Percentiles rank a stretch among this genome's conserved stretches.
These are phyloP conservation scores for Phytopythium helicoides DNA, from an alignment of 352 stramenopile species.

Conservation along the genomic window DNA sequence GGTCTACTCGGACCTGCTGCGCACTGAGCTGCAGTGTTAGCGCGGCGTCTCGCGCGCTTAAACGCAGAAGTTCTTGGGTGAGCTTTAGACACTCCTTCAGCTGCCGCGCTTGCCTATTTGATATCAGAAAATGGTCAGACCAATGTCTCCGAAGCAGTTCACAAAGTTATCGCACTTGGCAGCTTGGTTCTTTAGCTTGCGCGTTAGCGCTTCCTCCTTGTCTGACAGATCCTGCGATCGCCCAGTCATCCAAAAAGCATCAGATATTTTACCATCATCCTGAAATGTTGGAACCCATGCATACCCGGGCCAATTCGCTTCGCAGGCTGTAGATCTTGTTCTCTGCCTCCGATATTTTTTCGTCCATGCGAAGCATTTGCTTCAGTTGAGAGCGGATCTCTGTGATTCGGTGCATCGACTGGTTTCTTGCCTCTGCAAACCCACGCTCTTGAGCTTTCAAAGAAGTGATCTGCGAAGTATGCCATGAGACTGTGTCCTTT, in stretches of 20 bases:
- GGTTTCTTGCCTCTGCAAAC: constrained; percentile 57
- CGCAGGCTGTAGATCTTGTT: constrained; percentile 71
- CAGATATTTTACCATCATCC: not conserved
- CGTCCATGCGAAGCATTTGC: constrained; percentile 63
- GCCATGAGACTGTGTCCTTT: not conserved
- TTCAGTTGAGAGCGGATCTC: constrained; percentile 74
- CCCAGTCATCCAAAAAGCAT: not conserved
- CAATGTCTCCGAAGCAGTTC: not conserved
- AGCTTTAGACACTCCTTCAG: constrained; percentile 58
- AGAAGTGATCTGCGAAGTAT: constrained; percentile 35
- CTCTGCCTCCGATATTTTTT: constrained; percentile 68
- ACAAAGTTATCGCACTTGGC: constrained; percentile 40
- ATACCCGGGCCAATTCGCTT: constrained; percentile 67
- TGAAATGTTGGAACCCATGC: not conserved
- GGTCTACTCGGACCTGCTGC: constrained; percentile 69
- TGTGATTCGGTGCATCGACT: constrained; percentile 53
- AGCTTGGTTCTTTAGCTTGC: constrained; percentile 70
- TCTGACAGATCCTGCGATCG: constrained; percentile 59
- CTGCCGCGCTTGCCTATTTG: constrained; percentile 58
- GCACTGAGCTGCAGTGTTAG: constrained; percentile 54
- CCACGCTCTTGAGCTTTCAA: constrained; percentile 65
- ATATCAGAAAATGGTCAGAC: not conserved
- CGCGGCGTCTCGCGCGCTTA: constrained; percentile 49
- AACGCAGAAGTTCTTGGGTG: constrained; percentile 44
- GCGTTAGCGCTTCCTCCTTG: constrained; percentile 70